phyloP scores from a whole-genome alignment of 768 basidiomycete genomes.

The Leucogyrophana mollusca region DNA sequence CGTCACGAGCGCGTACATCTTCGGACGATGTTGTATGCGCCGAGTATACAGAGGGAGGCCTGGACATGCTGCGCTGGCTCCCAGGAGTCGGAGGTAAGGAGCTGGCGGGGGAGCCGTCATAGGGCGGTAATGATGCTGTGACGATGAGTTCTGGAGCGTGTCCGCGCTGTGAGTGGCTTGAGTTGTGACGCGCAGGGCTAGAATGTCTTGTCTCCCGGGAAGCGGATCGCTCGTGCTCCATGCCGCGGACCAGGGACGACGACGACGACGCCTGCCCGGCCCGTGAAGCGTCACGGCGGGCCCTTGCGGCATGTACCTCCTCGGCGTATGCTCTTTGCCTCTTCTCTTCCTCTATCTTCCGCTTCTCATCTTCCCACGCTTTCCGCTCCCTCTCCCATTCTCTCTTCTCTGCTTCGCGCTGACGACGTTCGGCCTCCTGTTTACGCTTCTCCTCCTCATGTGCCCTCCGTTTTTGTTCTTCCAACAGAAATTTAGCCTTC shows the following conservation, averaged over 20 bases:
- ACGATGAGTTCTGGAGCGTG: constrained; percentile 45
- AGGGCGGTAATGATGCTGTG: constrained; percentile 26
- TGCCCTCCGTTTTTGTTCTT: constrained; percentile 54
- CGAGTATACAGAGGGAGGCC: constrained; percentile 58
- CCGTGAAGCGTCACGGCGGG: constrained; percentile 58
- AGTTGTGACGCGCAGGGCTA: constrained; percentile 22
- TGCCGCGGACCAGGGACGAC: constrained; percentile 16
- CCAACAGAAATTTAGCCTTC: constrained; percentile 64
- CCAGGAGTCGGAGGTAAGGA: constrained; percentile 41
- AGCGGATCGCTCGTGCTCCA: constrained; percentile 33
- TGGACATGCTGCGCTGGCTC: constrained; percentile 39
- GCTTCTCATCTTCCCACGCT: constrained; percentile 30
- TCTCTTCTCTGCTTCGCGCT: constrained; percentile 44
- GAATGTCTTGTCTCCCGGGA: constrained; percentile 36
- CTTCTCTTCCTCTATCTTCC: constrained; percentile 47
- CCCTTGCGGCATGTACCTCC: constrained; percentile 58
- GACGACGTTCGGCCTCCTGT: constrained; percentile 42
- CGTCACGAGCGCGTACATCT: constrained; percentile 44
- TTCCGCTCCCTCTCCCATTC: constrained; percentile 52
- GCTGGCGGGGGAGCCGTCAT: constrained; percentile 50
- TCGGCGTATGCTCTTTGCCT: constrained; percentile 54
- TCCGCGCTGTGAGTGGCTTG: constrained; percentile 37
- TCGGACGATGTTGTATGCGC: constrained; percentile 56
- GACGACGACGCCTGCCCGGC: constrained; percentile 35
- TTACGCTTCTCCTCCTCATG: constrained; percentile 43